A percentile compares a stretch with the other conserved stretches of the same genome.
These are phyloP conservation scores for Aeschynomene evenia DNA, from an alignment of 306 rosid species.

Conservation along the genomic window DNA sequence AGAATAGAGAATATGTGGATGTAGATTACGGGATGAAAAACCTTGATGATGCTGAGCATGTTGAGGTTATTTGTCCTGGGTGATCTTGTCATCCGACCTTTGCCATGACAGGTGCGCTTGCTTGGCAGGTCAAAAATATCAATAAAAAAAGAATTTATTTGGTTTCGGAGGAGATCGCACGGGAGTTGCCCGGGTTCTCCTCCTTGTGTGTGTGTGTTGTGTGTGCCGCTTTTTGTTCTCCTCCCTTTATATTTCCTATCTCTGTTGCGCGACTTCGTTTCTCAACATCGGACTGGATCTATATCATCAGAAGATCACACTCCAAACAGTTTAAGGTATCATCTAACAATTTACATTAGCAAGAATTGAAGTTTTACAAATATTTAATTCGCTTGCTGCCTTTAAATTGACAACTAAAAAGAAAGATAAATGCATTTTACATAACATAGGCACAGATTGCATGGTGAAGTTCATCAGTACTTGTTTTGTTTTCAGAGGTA, in stretches of 20 bases:
- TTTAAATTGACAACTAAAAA: not conserved
- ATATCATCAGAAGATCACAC: constrained; percentile 3
- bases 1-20: constrained; percentile 36
- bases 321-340: constrained; percentile 27
- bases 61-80: constrained; percentile 12
- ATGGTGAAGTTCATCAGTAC: too few species aligned
- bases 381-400: not conserved
- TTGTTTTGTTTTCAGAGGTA: too few species aligned
- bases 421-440: too few species aligned
- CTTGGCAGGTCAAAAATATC: constrained; percentile 81
- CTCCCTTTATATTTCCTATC: not conserved
- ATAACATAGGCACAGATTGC: too few species aligned
- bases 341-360: not conserved
- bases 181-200: constrained; percentile 80
- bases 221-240: constrained; percentile 39
- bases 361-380: not conserved
- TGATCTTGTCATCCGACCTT: constrained; percentile 86
- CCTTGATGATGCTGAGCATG: constrained; percentile 8
- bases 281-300: constrained; percentile 1
- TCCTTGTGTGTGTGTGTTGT: constrained; percentile 55
- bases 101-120: constrained; percentile 99
- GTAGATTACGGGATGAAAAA: constrained; percentile 45
- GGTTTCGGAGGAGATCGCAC: constrained; percentile 72
- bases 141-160: constrained; percentile 50
- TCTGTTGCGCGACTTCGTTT: not conserved